Percentiles rank a stretch among this genome's conserved stretches.
These are phyloP conservation scores for Termitomyces sp. DNA, from an alignment of 768 basidiomycete genomes.

Conservation along the genomic window DNA sequence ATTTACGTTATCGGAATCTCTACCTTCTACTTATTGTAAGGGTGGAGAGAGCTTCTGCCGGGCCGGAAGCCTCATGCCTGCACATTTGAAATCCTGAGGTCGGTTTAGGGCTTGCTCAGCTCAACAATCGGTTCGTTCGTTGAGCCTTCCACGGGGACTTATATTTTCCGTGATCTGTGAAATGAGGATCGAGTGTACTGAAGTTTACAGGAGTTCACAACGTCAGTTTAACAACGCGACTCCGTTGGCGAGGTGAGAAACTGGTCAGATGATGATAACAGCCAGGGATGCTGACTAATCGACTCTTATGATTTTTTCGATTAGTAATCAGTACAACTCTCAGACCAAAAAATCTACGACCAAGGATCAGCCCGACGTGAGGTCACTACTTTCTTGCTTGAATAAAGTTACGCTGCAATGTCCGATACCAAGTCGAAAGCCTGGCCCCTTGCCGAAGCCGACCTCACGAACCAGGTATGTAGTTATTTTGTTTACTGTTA, in stretches of 20 bases:
- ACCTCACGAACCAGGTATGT: slow-evolving; percentile 85
- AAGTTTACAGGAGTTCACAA: no score
- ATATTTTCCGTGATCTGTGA: no score
- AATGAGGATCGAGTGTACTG: no score
- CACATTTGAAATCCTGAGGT: no score
- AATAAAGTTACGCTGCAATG: slow-evolving; percentile 35
- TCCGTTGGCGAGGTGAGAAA: no score
- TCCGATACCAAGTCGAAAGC: slow-evolving; percentile 73
- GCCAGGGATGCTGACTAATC: slow-evolving; percentile 1
- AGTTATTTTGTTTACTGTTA: neutral
- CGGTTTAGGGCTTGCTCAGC: no score
- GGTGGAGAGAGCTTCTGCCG: neutral
- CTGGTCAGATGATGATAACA: neutral
- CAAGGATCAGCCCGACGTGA: slow-evolving; percentile 86
- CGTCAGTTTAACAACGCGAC: no score
- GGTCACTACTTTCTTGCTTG: slow-evolving; percentile 42
- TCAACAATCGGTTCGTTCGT: no score
- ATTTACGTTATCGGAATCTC: neutral
- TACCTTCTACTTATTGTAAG: neutral
- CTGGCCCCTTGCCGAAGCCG: slow-evolving; percentile 82
- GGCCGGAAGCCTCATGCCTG: neutral
- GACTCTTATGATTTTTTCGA: slow-evolving; percentile 2
- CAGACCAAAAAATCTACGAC: slow-evolving; percentile 37
- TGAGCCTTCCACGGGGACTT: no score
- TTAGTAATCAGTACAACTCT: neutral